A percentile compares a stretch with the other conserved stretches of the same genome.
Conservation (phyloP, 1,284 basidiomycete species). For the Uromyces viciae-fabae region DNA sequence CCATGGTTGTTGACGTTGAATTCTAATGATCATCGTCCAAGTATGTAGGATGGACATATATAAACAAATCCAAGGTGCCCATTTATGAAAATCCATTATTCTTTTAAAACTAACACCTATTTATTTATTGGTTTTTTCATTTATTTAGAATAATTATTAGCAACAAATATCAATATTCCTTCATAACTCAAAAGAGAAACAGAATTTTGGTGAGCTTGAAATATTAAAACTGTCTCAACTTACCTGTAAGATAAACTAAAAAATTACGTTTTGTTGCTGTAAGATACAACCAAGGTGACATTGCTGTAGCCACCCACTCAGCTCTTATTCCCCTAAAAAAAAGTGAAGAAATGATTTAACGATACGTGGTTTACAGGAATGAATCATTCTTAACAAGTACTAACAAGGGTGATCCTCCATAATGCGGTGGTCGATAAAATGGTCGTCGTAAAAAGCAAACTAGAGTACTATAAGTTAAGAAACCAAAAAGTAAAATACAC, state of each 20-base stretch:
- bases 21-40: constrained; percentile 28
- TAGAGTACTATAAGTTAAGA: constrained; percentile 23
- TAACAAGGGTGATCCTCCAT: constrained; percentile 28
- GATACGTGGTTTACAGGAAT: background rate
- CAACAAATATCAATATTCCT: background rate
- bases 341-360: background rate
- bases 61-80: constrained; percentile 44
- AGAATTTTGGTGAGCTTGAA: too few relatives aligned
- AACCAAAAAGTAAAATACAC: constrained; percentile 29
- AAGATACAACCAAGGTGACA: constrained; percentile 36
- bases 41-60: constrained; percentile 37
- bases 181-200: background rate
- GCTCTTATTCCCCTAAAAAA: constrained; percentile 26
- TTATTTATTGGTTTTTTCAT: background rate
- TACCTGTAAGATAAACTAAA: constrained; percentile 23
- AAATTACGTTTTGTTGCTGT: constrained; percentile 23
- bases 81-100: constrained; percentile 41
- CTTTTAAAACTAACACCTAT: constrained; percentile 22
- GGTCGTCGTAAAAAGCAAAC: constrained; percentile 29
- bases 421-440: constrained; percentile 19
- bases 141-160: too few relatives aligned
- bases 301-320: constrained; percentile 33
- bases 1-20: constrained; percentile 27
- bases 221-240: too few relatives aligned
- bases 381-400: too few relatives aligned